Conservation (phyloP, 139 green algal species). For the Protoeuglena noctilucae region DNA sequence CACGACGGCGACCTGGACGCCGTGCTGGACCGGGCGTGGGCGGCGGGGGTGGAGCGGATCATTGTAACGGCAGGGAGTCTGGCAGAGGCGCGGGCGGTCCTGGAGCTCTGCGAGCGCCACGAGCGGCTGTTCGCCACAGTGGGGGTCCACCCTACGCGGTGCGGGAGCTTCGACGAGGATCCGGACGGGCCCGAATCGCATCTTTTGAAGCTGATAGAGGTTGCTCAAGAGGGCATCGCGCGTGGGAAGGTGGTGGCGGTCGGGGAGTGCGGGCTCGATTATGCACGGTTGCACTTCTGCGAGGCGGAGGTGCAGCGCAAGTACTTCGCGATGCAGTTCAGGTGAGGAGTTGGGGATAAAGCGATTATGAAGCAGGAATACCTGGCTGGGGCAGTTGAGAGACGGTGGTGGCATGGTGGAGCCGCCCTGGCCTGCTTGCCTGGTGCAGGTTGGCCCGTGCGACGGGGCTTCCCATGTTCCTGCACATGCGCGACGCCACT, state of each 20-base stretch:
- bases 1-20: constrained; percentile 35
- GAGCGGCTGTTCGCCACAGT: constrained; percentile 57
- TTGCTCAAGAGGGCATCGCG: constrained; percentile 25
- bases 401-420: too few relatives aligned
- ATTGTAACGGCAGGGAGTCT: constrained; percentile 55
- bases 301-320: constrained; percentile 34
- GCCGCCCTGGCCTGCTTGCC: too few relatives aligned
- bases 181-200: constrained; percentile 28
- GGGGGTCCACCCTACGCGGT: constrained; percentile 72
- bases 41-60: constrained; percentile 34
- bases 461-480: constrained; percentile 61
- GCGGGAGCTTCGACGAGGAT: constrained; percentile 43
- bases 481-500: constrained; percentile 56
- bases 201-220: constrained; percentile 20
- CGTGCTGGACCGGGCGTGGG: constrained; percentile 38
- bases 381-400: too few relatives aligned
- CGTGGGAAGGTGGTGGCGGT: constrained; percentile 66
- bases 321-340: constrained; percentile 54
- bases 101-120: constrained; percentile 27
- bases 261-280: constrained; percentile 68
- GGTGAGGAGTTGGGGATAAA: too few relatives aligned
- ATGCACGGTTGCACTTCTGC: constrained; percentile 68
- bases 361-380: too few relatives aligned
- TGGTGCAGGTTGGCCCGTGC: constrained; percentile 29
- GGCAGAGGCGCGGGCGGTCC: constrained; percentile 27